Conservation (phyloP, 345 rosid genomes). For the Gossypium australe region DNA sequence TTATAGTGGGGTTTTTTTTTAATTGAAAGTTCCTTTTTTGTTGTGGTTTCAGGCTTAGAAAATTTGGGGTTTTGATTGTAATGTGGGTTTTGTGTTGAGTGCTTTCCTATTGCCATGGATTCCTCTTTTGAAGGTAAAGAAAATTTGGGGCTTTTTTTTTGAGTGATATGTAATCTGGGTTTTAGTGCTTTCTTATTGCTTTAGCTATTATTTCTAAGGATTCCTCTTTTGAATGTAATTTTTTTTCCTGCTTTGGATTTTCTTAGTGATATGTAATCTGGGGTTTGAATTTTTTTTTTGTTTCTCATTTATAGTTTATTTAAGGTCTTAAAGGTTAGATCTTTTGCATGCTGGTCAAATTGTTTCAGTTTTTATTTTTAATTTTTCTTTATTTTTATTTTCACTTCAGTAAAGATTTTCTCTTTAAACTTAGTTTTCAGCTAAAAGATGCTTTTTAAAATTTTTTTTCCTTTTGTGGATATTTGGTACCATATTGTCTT, state of each 20-base stretch:
- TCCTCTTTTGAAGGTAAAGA: not conserved
- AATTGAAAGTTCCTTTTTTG: not conserved
- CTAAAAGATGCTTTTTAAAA: not conserved
- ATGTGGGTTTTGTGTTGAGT: not conserved
- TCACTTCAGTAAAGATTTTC: not conserved
- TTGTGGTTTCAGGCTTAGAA: not conserved
- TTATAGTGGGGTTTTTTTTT: not conserved
- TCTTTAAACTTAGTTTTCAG: not conserved
- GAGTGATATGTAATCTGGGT: not conserved
- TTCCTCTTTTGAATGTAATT: conserved; percentile 7
- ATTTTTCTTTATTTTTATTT: not conserved
- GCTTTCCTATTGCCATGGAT: not conserved
- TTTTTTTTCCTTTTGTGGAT: not conserved
- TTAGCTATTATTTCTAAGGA: conserved; percentile 3
- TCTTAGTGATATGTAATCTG: not conserved
- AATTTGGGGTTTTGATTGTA: not conserved
- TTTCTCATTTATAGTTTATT: not conserved
- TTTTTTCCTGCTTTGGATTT: not conserved
- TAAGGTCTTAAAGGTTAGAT: not conserved
- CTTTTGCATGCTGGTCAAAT: conserved; percentile 9
- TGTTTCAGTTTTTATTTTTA: not conserved
- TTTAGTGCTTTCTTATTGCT: not conserved
- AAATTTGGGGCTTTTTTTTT: not conserved
- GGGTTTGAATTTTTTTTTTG: not conserved
- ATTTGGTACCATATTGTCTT: conserved; percentile 12